Evolutionary conservation across 2,329 filamentous ascomycete species (phyloP).

Genomic region (Ophioceras dolichostomum): DNA sequence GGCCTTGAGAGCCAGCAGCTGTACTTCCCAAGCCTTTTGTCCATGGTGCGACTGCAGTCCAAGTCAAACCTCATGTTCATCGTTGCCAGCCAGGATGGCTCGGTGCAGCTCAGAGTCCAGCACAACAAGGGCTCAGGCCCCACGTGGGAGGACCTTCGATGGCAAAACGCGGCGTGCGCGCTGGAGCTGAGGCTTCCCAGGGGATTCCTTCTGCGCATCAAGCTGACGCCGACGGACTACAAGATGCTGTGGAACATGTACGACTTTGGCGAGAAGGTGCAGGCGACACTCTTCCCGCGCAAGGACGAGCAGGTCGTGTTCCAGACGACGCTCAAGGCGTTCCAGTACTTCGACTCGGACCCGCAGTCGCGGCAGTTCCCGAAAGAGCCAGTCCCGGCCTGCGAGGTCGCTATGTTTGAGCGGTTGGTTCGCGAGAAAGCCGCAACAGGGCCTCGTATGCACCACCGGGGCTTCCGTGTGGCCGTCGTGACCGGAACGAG

Average conservation of each 20-base stretch:
- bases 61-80: constrained; percentile 61
- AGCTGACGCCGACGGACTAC: constrained; percentile 67
- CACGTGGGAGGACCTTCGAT: constrained; percentile 72
- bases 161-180: constrained; percentile 55
- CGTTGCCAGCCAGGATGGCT: constrained; percentile 67
- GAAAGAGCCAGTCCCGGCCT: constrained; percentile 57
- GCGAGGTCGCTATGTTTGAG: constrained; percentile 67
- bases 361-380: constrained; percentile 63
- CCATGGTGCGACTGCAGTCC: constrained; percentile 57
- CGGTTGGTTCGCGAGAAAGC: constrained; percentile 54
- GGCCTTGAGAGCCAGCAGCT: constrained; percentile 57
- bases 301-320: constrained; percentile 60
- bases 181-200: constrained; percentile 62
- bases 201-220: constrained; percentile 60
- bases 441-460: constrained; percentile 57
- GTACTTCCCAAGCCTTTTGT: constrained; percentile 62
- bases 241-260: constrained; percentile 71
- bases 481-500: constrained; percentile 66
- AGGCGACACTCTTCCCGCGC: constrained; percentile 55
- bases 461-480: constrained; percentile 71
- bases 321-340: constrained; percentile 55
- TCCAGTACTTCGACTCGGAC: constrained; percentile 70
- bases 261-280: constrained; percentile 69
- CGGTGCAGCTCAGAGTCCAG: constrained; percentile 64
- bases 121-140: constrained; percentile 54